These are phyloP conservation scores for Cryptosporidium parvum DNA, from an alignment of 169 alveolate genomes.

Conservation along the genomic window DNA sequence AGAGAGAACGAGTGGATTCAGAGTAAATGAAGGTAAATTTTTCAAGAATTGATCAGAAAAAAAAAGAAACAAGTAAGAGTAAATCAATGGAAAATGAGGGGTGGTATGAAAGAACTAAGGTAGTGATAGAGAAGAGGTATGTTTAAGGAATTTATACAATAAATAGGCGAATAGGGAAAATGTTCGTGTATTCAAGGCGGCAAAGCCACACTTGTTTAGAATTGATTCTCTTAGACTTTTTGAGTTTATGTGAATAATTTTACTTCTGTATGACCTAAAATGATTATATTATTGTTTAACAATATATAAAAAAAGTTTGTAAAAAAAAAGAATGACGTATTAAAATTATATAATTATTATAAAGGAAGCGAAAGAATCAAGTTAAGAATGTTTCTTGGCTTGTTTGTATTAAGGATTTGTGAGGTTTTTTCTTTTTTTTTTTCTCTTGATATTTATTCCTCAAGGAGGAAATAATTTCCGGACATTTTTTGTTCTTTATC, in stretches of 20 bases:
- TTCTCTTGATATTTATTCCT: slow-evolving; percentile 78
- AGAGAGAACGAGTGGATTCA: too few species aligned
- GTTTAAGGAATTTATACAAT: neutral
- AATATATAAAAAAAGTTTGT: too few species aligned
- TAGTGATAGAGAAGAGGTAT: neutral
- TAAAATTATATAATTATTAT: too few species aligned
- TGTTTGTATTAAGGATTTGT: neutral
- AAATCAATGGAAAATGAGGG: neutral
- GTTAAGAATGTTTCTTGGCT: too few species aligned
- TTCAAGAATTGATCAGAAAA: too few species aligned
- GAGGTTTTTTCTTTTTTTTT: too few species aligned
- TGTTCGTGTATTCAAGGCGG: too few species aligned
- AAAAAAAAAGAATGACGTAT: neutral
- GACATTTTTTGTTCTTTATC: slow-evolving; percentile 98
- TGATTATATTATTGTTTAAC: too few species aligned
- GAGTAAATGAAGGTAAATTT: too few species aligned
- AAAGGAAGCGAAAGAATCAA: neutral
- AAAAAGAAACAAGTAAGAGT: neutral
- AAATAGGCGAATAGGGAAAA: too few species aligned
- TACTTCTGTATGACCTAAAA: neutral
- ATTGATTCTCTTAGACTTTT: neutral
- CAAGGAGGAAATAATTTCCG: slow-evolving; percentile 96
- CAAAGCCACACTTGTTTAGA: neutral
- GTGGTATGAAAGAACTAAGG: too few species aligned
- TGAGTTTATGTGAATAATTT: neutral